Base-by-base conservation (phyloP, 805 yeast species). In the Ogataea methylovora region DNA sequence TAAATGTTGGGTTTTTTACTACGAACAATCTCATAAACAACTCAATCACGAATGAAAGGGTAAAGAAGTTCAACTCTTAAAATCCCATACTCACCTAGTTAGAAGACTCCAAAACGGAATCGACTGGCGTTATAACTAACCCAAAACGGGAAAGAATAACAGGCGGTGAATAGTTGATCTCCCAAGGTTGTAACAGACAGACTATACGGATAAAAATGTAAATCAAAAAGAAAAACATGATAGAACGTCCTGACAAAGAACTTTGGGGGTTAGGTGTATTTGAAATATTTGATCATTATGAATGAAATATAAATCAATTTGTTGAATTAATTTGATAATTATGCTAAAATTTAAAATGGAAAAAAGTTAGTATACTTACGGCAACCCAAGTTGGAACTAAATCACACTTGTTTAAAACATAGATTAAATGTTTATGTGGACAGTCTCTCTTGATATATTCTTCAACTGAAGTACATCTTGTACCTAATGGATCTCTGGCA, bases 321-420 rank as follows among this genome's bases (percentile, higher is more conserved):
- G n/a, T n/a, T n/a, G n/a, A n/a, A n/a, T n/a, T 20, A 20, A 20
- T 7, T 20, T 20, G 22, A 20, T 20, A 20, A 20, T 20, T 9
- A 20, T 7, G 6, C 9, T 6, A 20, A 20, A 20, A 20, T 20
- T 20, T 20, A 9, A n/a, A n/a, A n/a, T n/a, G 8, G 12, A 38
- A 39, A 41, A 44, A 33, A 37, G 37, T 47, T 57, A 80, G 94
- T 69, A 55, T 61, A 87, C 97, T 74, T 86, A 88, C 97, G 52
- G 97, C 97, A 53, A 86, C 97, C 97, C 97, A 90, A 30, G 96
- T 90, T 44, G 98, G 98, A 34, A 90, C 96, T 53, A 90, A 76
- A 69, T 90, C 98, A 74, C 97, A 88, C 71, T 90, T 90, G 74
- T 90, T 90, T 63, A 90, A 67, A 37, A 92, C 95, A 56, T 82